phyloP scores from a whole-genome alignment of 495 filamentous ascomycete genomes.

The Xylaria bambusicola region DNA sequence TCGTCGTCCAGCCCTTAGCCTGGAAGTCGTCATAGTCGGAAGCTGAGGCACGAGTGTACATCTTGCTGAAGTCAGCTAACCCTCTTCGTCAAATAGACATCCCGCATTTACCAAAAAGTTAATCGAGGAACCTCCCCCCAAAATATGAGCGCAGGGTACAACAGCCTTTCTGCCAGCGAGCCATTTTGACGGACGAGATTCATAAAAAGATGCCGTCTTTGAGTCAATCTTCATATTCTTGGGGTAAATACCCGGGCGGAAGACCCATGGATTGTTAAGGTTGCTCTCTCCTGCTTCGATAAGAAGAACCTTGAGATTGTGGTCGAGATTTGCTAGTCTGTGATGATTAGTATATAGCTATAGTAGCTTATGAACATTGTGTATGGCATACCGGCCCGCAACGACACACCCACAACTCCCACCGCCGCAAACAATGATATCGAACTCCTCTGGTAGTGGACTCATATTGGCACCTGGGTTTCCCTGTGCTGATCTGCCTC shows the following conservation, averaged over 20 bases:
- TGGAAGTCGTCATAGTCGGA: constrained; percentile 86
- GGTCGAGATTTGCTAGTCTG: constrained; percentile 77
- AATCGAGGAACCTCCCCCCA: constrained; percentile 78
- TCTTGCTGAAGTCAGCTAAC: constrained; percentile 47
- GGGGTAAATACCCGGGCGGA: constrained; percentile 75
- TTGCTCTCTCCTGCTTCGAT: constrained; percentile 81
- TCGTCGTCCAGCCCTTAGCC: constrained; percentile 76
- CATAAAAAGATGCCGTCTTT: constrained; percentile 84
- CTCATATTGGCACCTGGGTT: constrained; percentile 35
- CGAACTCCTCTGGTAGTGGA: constrained; percentile 67
- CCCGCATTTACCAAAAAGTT: constrained; percentile 69
- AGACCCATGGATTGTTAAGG: constrained; percentile 83
- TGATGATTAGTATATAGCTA: constrained; percentile 10
- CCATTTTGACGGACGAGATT: constrained; percentile 73
- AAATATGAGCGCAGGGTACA: constrained; percentile 76
- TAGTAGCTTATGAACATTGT: not conserved
- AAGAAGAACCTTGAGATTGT: constrained; percentile 75
- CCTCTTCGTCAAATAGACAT: not conserved
- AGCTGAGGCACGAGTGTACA: constrained; percentile 82
- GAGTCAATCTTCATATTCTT: constrained; percentile 82
- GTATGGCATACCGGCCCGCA: constrained; percentile 56
- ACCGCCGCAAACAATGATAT: constrained; percentile 82
- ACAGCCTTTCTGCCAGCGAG: constrained; percentile 71
- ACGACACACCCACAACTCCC: constrained; percentile 73
- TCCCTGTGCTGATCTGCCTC: constrained; percentile 12